These are phyloP conservation scores for Backusella morwellensis DNA, from an alignment of 192 early-diverging fungal genomes.

Conservation along the genomic window DNA sequence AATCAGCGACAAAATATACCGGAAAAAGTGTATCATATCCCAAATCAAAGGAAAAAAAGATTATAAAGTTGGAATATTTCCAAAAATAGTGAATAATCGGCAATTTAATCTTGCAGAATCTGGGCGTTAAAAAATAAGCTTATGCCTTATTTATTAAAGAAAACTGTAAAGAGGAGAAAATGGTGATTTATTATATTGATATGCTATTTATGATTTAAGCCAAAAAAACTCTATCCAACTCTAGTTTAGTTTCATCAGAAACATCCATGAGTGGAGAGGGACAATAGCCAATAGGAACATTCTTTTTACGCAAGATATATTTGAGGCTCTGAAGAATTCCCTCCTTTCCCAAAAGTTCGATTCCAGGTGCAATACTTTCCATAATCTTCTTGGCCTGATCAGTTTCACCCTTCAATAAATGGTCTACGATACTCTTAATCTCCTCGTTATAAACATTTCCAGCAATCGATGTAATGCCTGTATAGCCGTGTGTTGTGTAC, in stretches of 20 bases:
- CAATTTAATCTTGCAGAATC: neutral
- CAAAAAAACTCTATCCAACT: neutral
- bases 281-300: slow-evolving; percentile 17
- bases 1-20: no score
- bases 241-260: neutral
- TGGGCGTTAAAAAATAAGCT: neutral
- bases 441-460: slow-evolving; percentile 11
- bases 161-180: neutral
- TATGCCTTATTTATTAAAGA: neutral
- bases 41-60: neutral
- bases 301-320: slow-evolving; percentile 19
- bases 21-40: no score
- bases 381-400: slow-evolving; percentile 9
- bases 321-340: slow-evolving; percentile 15
- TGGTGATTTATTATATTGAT: neutral
- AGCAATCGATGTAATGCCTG: slow-evolving; percentile 16
- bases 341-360: neutral
- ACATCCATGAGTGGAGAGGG: slow-evolving; percentile 12
- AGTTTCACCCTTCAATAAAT: neutral
- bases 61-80: neutral
- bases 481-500: slow-evolving; percentile 14
- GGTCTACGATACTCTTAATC: neutral
- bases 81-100: neutral
- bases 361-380: neutral
- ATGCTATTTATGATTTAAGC: neutral